These are phyloP conservation scores for Thelonectria olida DNA, from an alignment of 2,329 filamentous ascomycete genomes.

Conservation along the genomic window DNA sequence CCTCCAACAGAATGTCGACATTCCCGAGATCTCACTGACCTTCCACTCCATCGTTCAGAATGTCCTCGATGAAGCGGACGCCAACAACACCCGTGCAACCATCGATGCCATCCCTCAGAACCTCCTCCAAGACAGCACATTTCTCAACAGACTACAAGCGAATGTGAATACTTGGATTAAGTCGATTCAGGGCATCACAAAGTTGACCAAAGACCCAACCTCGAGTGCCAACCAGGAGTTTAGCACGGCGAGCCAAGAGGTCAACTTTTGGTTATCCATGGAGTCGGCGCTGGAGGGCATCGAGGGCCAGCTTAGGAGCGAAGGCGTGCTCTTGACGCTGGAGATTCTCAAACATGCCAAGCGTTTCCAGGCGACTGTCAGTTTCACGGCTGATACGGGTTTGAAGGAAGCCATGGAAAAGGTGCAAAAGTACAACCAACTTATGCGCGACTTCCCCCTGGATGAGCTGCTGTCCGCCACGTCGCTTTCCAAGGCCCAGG, in stretches of 20 bases:
- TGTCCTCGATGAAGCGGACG: constrained; percentile 80
- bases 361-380: constrained; percentile 96
- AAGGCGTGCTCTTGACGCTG: constrained; percentile 89
- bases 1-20: constrained; percentile 97
- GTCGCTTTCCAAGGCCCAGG: constrained; percentile 86
- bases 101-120: constrained; percentile 80
- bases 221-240: constrained; percentile 64
- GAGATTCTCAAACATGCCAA: constrained; percentile 97
- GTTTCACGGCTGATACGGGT: constrained; percentile 95
- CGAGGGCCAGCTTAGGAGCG: constrained; percentile 85
- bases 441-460: constrained; percentile 97
- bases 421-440: constrained; percentile 97
- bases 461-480: constrained; percentile 95
- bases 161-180: constrained; percentile 99
- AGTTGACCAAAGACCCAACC: constrained; percentile 85
- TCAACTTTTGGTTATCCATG: constrained; percentile 99
- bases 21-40: constrained; percentile 87
- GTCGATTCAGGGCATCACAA: constrained; percentile 95
- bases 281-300: constrained; percentile 93
- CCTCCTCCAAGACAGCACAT: constrained; percentile 87
- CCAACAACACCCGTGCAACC: constrained; percentile 72
- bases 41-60: constrained; percentile 89
- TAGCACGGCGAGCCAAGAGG: constrained; percentile 90
- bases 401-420: constrained; percentile 95
- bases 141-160: constrained; percentile 92